phyloP scores from a whole-genome alignment of 2,329 filamentous ascomycete genomes.

The Aspergillus jensenii region DNA sequence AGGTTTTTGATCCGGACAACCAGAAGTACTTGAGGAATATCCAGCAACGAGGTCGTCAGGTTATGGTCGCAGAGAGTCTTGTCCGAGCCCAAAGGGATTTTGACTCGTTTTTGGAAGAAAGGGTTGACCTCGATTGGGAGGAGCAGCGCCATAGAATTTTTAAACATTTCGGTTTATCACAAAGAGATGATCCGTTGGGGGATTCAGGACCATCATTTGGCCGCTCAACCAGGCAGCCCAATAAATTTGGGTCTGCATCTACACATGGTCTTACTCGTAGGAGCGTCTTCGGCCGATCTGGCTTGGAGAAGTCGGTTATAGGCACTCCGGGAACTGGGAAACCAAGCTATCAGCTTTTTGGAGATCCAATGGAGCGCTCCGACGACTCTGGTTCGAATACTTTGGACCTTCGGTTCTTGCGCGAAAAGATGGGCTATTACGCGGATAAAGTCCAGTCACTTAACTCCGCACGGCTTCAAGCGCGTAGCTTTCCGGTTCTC shows the following conservation, averaged over 20 bases:
- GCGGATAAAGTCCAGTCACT: slow-evolving; percentile 76
- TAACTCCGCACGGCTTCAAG: slow-evolving; percentile 69
- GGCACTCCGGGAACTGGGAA: slow-evolving; percentile 69
- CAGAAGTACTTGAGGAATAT: slow-evolving; percentile 78
- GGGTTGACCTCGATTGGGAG: slow-evolving; percentile 94
- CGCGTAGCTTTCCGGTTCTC: slow-evolving; percentile 69
- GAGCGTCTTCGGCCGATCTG: slow-evolving; percentile 68
- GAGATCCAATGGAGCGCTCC: slow-evolving; percentile 63
- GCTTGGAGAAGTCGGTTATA: slow-evolving; percentile 80
- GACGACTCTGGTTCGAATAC: slow-evolving; percentile 51
- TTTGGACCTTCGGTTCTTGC: slow-evolving; percentile 72
- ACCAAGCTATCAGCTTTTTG: slow-evolving; percentile 63
- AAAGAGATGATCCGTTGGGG: slow-evolving; percentile 44
- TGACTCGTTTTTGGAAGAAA: slow-evolving; percentile 89
- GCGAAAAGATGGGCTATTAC: slow-evolving; percentile 82
- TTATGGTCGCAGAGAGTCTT: slow-evolving; percentile 88
- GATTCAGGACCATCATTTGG: slow-evolving; percentile 55
- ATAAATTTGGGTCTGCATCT: slow-evolving; percentile 43
- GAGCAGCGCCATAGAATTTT: slow-evolving; percentile 90
- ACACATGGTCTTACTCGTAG: slow-evolving; percentile 46
- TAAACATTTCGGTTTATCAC: slow-evolving; percentile 84
- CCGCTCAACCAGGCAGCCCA: slow-evolving; percentile 37
- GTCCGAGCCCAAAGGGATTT: slow-evolving; percentile 88
- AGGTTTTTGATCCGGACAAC: slow-evolving; percentile 54
- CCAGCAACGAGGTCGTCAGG: slow-evolving; percentile 85